Evolutionary conservation across 1,139 yeast species (phyloP), one percentile per base, ranked within the genome.

Genomic region (Suhomyces bribrorum): DNA sequence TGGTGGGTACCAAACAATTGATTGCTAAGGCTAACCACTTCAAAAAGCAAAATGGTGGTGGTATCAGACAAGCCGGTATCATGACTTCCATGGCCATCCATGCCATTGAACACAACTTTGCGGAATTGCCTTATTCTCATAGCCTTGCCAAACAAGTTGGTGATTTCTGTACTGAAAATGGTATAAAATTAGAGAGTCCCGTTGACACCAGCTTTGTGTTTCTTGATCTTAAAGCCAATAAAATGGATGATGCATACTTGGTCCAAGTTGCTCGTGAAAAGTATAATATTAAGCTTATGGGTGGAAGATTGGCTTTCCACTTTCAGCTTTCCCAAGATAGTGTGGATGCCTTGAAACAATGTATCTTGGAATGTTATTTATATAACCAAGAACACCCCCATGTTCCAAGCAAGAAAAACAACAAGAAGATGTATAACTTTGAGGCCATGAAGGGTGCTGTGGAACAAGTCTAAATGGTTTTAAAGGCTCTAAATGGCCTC

Each of bases 261-360:
- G 73, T 73, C 22, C 70, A 72, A 46, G 70, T 77, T 46, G 89
- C 83, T 48, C 61, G 67, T 40, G 79, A 83, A 52, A 69, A 82
- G 37, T 44, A 48, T 35, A 78, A 80, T 33, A 73, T 90, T 47
- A 83, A 77, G 51, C 64, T 86, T 29, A 76, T 78, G 78, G 92
- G 92, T 44, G 81, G 81, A 27, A 73, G 95, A 53, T 65, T 90
- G 37, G 92, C 95, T 2, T 83, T 89, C 73, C 96, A 88, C 59
- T 87, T 83, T 64, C 97, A 89, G 63, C 76, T 79, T 43, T 69
- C 82, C 26, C 74, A 73, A 26, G 81, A 81, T 38, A 77, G 88
- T 37, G 74, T 88, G 35, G 90, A 83, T 41, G 73, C 67, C 32
- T 71, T 86, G 38, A 85, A 84, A 56, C 54, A 59, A 37, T 84